These are phyloP conservation scores for Cryphonectria japonica DNA, from an alignment of 2,329 filamentous ascomycete species.

Conservation along the genomic window DNA sequence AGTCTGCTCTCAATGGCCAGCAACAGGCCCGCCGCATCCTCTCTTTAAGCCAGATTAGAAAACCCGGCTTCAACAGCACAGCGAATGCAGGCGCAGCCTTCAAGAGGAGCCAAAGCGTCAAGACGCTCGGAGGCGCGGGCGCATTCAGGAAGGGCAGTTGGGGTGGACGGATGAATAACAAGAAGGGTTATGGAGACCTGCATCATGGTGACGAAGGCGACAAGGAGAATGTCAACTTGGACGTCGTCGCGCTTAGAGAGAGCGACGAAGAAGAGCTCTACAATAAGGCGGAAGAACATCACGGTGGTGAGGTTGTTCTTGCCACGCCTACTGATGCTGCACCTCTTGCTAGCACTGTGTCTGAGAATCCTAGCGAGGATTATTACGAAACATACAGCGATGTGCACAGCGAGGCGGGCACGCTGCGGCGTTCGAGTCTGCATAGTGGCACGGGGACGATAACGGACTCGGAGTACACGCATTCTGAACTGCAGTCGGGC, in stretches of 20 bases:
- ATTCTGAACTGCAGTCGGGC: slow-evolving; percentile 10
- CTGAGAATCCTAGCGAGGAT: slow-evolving; percentile 15
- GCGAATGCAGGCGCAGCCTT: slow-evolving; percentile 61
- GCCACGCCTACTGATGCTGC: slow-evolving; percentile 18
- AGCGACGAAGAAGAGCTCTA: slow-evolving; percentile 61
- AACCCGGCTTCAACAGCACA: slow-evolving; percentile 41
- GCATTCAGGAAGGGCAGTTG: slow-evolving; percentile 70
- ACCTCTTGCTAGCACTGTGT: slow-evolving; percentile 22
- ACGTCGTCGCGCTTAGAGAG: slow-evolving; percentile 47
- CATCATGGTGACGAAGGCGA: slow-evolving; percentile 66
- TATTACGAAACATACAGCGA: slow-evolving; percentile 30
- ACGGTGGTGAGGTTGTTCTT: slow-evolving; percentile 31
- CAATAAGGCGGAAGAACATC: slow-evolving; percentile 27
- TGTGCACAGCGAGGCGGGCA: slow-evolving; percentile 55
- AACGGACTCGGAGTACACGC: slow-evolving; percentile 24
- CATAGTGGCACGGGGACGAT: slow-evolving; percentile 17
- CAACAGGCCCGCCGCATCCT: slow-evolving; percentile 75
- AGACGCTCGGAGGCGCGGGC: slow-evolving; percentile 57
- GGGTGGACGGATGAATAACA: slow-evolving; percentile 52
- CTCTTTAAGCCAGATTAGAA: slow-evolving; percentile 88
- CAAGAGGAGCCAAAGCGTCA: slow-evolving; percentile 78
- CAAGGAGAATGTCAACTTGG: slow-evolving; percentile 44
- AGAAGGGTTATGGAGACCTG: slow-evolving; percentile 56
- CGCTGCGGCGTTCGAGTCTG: slow-evolving; percentile 50
- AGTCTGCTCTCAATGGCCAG: slow-evolving; percentile 32